Evolutionary conservation across 2,329 filamentous ascomycete species (phyloP).

Genomic region (Chalara sp.): DNA sequence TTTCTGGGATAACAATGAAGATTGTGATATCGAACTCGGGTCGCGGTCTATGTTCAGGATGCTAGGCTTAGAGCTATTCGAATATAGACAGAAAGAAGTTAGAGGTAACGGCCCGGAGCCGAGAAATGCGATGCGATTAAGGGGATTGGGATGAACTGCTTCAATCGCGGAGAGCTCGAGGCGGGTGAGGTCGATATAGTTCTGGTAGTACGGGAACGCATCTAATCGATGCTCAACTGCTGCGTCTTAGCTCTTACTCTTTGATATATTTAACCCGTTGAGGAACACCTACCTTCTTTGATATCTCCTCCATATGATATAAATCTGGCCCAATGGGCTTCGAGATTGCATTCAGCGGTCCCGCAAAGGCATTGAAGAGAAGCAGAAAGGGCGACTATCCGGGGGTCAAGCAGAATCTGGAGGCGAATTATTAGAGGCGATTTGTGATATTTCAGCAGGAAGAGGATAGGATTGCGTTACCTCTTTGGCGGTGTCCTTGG

Average conservation of each 20-base stretch:
- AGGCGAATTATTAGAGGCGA: neutral
- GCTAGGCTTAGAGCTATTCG: slow-evolving; percentile 2
- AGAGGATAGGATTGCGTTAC: slow-evolving; percentile 11
- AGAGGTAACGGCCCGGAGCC: slow-evolving; percentile 44
- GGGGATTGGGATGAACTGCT: slow-evolving; percentile 26
- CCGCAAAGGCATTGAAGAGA: slow-evolving; percentile 36
- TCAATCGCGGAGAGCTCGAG: slow-evolving; percentile 38
- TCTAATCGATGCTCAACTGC: slow-evolving; percentile 17
- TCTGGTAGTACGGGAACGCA: slow-evolving; percentile 41
- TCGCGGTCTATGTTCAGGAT: slow-evolving; percentile 38
- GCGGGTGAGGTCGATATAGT: slow-evolving; percentile 41
- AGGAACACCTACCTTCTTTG: slow-evolving; percentile 12
- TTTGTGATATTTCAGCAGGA: no score
- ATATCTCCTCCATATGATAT: slow-evolving; percentile 21
- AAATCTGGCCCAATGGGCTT: slow-evolving; percentile 35
- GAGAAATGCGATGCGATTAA: slow-evolving; percentile 37
- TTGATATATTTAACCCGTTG: neutral
- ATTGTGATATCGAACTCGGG: slow-evolving; percentile 27
- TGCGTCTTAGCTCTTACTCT: neutral
- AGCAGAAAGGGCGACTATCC: slow-evolving; percentile 28
- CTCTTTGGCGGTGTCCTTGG: slow-evolving; percentile 15
- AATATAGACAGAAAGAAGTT: slow-evolving; percentile 38
- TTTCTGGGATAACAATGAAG: slow-evolving; percentile 23
- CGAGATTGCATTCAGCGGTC: slow-evolving; percentile 37
- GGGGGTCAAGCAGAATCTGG: slow-evolving; percentile 29